A percentile compares a stretch with the other conserved stretches of the same genome.
Evolutionary conservation across 108 stramenopile genomes (phyloP).

Genomic region (Pelagomonas calceolata): DNA sequence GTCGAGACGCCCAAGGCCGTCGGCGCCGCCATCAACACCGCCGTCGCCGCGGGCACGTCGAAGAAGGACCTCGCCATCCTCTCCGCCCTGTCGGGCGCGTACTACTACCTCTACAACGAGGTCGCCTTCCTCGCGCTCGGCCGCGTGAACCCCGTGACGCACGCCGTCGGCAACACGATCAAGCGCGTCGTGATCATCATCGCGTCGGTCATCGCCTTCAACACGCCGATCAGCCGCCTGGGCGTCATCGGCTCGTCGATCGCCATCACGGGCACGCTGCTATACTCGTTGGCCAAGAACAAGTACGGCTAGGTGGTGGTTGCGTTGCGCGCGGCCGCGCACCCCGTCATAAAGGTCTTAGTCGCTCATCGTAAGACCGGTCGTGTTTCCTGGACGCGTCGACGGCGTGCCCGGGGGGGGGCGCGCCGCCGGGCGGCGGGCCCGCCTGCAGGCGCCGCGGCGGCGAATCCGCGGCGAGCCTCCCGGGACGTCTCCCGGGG

Average conservation of each 20-base stretch:
- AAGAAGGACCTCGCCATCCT: constrained; percentile 46
- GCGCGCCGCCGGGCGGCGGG: too few relatives aligned
- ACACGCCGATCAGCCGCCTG: constrained; percentile 87
- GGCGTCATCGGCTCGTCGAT: constrained; percentile 78
- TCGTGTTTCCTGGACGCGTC: too few relatives aligned
- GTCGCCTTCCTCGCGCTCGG: constrained; percentile 93
- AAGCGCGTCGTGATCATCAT: constrained; percentile 97
- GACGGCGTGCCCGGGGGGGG: too few relatives aligned
- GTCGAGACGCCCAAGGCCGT: constrained; percentile 79
- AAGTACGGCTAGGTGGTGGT: background rate
- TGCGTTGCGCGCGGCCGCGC: too few relatives aligned
- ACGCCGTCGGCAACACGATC: constrained; percentile 98
- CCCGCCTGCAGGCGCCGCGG: too few relatives aligned
- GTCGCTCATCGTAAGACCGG: too few relatives aligned
- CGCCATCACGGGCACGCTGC: constrained; percentile 79
- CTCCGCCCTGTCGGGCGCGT: constrained; percentile 51
- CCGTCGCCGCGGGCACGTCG: constrained; percentile 61
- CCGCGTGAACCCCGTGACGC: constrained; percentile 79
- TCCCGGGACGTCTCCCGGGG: too few relatives aligned
- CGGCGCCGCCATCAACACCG: constrained; percentile 58
- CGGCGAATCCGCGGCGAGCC: too few relatives aligned
- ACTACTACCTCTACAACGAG: constrained; percentile 98
- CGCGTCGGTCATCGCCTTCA: constrained; percentile 85
- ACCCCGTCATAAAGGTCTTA: too few relatives aligned
- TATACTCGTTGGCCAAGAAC: constrained; percentile 90